Evolutionary conservation across 2,329 filamentous ascomycete genomes (phyloP), one percentile per base, ranked within the genome.

Genomic region (Hymenoscyphus albidus): DNA sequence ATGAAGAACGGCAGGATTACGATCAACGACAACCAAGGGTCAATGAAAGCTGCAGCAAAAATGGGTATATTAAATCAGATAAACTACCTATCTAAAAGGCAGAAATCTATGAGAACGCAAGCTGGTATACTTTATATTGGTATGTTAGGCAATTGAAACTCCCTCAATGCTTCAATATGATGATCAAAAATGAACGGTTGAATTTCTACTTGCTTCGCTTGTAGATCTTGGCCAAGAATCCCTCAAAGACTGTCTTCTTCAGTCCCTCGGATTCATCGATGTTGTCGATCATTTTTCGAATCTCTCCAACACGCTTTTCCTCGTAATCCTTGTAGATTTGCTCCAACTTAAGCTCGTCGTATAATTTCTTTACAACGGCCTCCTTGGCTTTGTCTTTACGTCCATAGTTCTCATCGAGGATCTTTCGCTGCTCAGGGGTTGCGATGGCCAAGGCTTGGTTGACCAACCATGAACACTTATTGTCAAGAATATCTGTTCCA

Each of bases 381-480:
- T 99, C 95, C 74, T 90, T 89, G 60, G 82, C 84, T 74, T 86
- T 85, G 79, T 98, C 88, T 84, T 98, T 99, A 76, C 88, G 88
- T 71, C 95, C 95, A 78, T 99, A 99, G 82, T 97, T 94, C 64
- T 92, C 87, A 76, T 97, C 92, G 61, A 99, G 88, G 48, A 96
- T 79, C 79, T 90, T 84, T 75, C 93, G 88, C 84, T 99, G 95
- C 77, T 94, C 92, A 1, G 92, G 88, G 1, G 85, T 93, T 69
- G 86, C 90, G 68, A 89, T 85, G 77, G 88, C 84, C 65, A 99
- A 83, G 58, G 95, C 95, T 80, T 97, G 89, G 85, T 99, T 99
- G 79, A 99, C 86, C 66, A 99, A 82, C 95, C 95, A 99, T 54
- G 92, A 96, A 85, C 95, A 99, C 85, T 99, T 99, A 86, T 99